Base-by-base conservation (phyloP, 2,329 filamentous ascomycete species). In the Penicillium sp. region DNA sequence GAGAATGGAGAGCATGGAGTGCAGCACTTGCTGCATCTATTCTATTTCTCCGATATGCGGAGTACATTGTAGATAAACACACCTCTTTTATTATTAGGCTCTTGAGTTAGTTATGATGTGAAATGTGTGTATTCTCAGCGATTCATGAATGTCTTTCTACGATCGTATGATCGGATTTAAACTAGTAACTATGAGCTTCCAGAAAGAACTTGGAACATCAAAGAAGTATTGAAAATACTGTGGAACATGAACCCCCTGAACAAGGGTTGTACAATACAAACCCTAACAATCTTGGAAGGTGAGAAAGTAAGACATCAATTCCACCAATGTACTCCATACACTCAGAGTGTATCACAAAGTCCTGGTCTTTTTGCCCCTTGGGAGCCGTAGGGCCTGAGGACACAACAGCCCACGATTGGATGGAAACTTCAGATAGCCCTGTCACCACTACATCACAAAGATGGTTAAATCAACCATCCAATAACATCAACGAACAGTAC, bases 221-320 rank as follows among this genome's bases (percentile, higher is more conserved):
- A 22, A 22, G 19, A 22, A 22, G 19, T 22, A 22, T 43, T 31
- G n/a, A n/a, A n/a, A n/a, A n/a, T n/a, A n/a, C n/a, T n/a, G n/a
- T n/a, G n/a, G n/a, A n/a, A n/a, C n/a, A n/a, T n/a, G n/a, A n/a
- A n/a, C 30, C 39, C 36, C 39, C 34, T 41, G 31, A 47, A 14
- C 11, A 2, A 35, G 14, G 38, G 13, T 25, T 41, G 19, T 37
- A 40, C n/a, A 46, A 44, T 54, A 43, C 46, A 43, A n/a, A n/a
- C 52, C 44, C 59, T 30, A 59, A 60, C 56, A 59, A 61, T 39
- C 53, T 57, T 53, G 53, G 58, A 58, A 54, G 48, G 53, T 53
- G 50, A 52, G 38, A 28, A 38, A 33, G 45, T 55, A 44, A 58
- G 53, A 54, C 57, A 57, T 55, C 22, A 25, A 27, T 35, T 22